These are phyloP conservation scores for Plenodomus biglobosus DNA, from an alignment of 2,329 filamentous ascomycete species.

Conservation along the genomic window DNA sequence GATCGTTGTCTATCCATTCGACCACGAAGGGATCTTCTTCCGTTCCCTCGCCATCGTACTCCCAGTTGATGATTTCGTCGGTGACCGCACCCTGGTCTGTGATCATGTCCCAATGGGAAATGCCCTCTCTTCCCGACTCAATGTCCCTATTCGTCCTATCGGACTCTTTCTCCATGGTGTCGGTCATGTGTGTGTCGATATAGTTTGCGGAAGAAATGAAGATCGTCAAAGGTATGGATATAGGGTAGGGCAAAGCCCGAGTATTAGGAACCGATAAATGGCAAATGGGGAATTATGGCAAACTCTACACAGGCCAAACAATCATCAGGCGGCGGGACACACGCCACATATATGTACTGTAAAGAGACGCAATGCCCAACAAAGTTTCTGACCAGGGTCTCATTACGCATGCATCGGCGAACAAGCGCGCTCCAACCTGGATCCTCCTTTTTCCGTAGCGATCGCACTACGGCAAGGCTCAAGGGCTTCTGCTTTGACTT, in stretches of 20 bases:
- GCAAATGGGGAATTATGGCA: not conserved
- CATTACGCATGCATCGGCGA: not conserved
- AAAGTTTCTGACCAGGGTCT: not conserved
- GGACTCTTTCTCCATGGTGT: conserved; percentile 23
- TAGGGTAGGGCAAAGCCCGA: not conserved
- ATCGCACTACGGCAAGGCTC: not conserved
- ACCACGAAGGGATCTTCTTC: conserved; percentile 50
- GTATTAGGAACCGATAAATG: not conserved
- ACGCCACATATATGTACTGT: conserved; percentile 17
- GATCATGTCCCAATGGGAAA: conserved; percentile 42
- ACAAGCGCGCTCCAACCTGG: conserved; percentile 1
- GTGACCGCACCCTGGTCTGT: conserved; percentile 43
- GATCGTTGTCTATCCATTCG: conserved; percentile 52
- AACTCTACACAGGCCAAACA: not conserved
- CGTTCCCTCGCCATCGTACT: conserved; percentile 49
- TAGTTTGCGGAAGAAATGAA: conserved; percentile 1
- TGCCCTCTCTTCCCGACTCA: conserved; percentile 39
- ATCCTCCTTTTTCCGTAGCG: not conserved
- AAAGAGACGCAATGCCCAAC: conserved; percentile 1
- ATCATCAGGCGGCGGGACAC: conserved; percentile 4
- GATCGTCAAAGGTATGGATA: not conserved
- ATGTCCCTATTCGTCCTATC: conserved; percentile 22
- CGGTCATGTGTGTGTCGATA: not conserved
- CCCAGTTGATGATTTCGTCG: conserved; percentile 42
- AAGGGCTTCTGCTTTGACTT: not conserved